Evolutionary conservation across 495 filamentous ascomycete species (phyloP).

Genomic region (Corynascus novoguineensis): DNA sequence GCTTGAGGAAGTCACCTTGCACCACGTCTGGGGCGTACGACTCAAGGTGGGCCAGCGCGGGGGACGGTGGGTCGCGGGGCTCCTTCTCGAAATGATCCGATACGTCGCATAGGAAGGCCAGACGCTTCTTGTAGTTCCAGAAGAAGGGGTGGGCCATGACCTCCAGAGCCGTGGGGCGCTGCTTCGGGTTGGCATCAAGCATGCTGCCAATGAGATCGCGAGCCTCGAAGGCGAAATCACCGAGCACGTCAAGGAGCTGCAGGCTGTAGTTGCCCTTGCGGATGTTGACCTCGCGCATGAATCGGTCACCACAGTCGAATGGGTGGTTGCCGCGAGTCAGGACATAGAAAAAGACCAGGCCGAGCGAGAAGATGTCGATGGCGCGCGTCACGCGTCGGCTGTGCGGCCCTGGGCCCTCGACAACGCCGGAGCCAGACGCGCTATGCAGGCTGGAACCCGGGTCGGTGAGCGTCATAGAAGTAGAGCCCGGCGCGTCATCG

Average conservation of each 20-base stretch:
- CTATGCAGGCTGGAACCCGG: constrained; percentile 40
- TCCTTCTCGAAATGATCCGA: constrained; percentile 95
- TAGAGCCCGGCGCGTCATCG: constrained; percentile 49
- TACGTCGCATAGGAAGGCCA: constrained; percentile 86
- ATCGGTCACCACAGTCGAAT: constrained; percentile 87
- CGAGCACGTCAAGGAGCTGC: constrained; percentile 61
- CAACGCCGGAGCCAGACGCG: constrained; percentile 41
- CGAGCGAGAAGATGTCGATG: constrained; percentile 94
- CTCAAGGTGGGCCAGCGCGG: constrained; percentile 57
- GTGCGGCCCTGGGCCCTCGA: constrained; percentile 30
- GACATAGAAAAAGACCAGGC: constrained; percentile 95
- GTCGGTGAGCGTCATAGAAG: constrained; percentile 29
- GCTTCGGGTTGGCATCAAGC: constrained; percentile 66
- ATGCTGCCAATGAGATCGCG: constrained; percentile 79
- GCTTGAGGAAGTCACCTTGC: constrained; percentile 65
- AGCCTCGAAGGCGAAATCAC: constrained; percentile 80
- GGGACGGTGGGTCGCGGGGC: constrained; percentile 69
- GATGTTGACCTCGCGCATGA: constrained; percentile 94
- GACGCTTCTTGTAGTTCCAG: constrained; percentile 80
- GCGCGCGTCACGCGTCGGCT: constrained; percentile 81
- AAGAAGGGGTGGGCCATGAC: constrained; percentile 95
- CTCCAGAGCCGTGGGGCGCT: constrained; percentile 63
- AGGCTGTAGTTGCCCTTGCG: constrained; percentile 78
- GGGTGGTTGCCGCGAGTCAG: constrained; percentile 88
- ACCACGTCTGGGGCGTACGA: constrained; percentile 31